These are phyloP conservation scores for Fusarium nematophilum DNA, from an alignment of 2,329 filamentous ascomycete species.

Conservation along the genomic window DNA sequence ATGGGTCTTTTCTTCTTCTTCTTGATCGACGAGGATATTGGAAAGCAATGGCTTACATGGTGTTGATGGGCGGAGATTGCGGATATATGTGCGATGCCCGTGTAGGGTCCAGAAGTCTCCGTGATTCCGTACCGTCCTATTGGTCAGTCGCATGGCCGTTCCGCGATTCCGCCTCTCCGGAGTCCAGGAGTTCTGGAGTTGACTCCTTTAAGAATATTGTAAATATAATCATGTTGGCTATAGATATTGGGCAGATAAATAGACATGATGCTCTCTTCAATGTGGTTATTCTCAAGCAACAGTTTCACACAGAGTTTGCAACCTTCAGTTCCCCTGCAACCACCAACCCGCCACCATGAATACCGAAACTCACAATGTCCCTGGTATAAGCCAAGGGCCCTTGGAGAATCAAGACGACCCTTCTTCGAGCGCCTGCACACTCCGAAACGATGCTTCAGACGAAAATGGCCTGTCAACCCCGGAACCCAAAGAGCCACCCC, in stretches of 20 bases:
- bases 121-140: constrained; percentile 13
- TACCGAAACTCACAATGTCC: too few relatives aligned
- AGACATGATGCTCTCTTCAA: neutral
- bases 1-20: too few relatives aligned
- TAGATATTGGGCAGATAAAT: constrained; percentile 10
- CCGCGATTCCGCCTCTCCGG: too few relatives aligned
- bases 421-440: too few relatives aligned
- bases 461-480: too few relatives aligned
- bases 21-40: too few relatives aligned
- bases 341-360: neutral
- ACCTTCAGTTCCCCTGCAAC: too few relatives aligned
- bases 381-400: too few relatives aligned
- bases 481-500: constrained; percentile 6
- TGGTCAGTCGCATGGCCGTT: too few relatives aligned
- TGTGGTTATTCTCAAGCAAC: neutral
- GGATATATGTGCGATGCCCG: constrained; percentile 21
- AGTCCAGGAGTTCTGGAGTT: constrained; percentile 20
- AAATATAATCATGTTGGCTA: neutral
- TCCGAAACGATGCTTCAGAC: too few relatives aligned
- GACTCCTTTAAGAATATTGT: constrained; percentile 12
- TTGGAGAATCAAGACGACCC: too few relatives aligned
- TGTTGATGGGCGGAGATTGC: constrained; percentile 17
- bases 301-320: neutral
- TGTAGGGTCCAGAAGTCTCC: constrained; percentile 8
- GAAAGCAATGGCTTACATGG: constrained; percentile 6